Conservation (phyloP, 495 filamentous ascomycete genomes). For the Trichoderma virens region DNA sequence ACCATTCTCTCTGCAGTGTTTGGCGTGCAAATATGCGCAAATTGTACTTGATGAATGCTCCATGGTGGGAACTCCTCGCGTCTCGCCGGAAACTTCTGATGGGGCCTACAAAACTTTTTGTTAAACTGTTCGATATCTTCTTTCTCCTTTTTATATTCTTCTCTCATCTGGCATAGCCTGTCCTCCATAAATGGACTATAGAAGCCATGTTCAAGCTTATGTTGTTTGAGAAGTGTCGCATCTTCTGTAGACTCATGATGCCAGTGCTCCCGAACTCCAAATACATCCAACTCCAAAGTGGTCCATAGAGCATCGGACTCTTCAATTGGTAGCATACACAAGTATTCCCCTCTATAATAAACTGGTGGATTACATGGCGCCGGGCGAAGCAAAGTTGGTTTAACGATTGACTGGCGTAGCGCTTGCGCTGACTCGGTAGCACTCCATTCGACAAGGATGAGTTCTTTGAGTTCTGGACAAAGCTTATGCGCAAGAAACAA, state of each 20-base stretch:
- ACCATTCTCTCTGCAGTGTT: neutral
- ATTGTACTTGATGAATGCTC: neutral
- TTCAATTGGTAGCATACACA: neutral
- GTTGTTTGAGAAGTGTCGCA: neutral
- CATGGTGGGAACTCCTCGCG: neutral
- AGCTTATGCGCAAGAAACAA: neutral
- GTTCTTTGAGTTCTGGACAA: conserved; percentile 10
- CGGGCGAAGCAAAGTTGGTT: neutral
- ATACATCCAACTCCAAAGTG: neutral
- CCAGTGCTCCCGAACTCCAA: neutral
- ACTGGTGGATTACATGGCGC: neutral
- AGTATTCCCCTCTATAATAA: neutral
- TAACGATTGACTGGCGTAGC: neutral
- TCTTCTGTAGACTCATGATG: neutral
- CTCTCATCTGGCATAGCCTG: neutral
- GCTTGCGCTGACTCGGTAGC: neutral
- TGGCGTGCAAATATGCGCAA: neutral
- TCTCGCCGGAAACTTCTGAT: neutral
- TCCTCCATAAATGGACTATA: neutral
- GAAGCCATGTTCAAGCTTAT: neutral
- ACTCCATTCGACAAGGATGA: conserved; percentile 11
- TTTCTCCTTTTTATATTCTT: neutral
- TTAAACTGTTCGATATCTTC: neutral
- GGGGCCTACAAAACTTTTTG: neutral
- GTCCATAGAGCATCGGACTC: neutral